These are phyloP conservation scores for Penicillium sp. DNA, from an alignment of 2,329 filamentous ascomycete species.

Conservation along the genomic window DNA sequence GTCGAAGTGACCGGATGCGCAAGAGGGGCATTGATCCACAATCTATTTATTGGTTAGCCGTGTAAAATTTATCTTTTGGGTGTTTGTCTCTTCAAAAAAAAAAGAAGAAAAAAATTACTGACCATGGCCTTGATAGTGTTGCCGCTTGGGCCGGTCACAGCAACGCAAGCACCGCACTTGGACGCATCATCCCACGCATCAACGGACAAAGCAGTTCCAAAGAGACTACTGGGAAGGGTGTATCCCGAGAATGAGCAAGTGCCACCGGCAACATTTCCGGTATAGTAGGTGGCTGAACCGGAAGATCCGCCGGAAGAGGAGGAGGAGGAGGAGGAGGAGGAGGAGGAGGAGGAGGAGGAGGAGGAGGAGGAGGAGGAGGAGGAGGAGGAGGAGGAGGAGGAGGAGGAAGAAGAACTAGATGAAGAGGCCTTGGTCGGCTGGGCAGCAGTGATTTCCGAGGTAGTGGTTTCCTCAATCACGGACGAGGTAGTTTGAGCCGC, in stretches of 20 bases:
- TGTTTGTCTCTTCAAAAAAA: background rate
- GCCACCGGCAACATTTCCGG: constrained; percentile 62
- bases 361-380: constrained; percentile 12
- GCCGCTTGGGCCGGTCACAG: constrained; percentile 56
- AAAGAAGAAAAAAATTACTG: too few relatives aligned
- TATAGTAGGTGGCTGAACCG: constrained; percentile 58
- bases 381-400: constrained; percentile 13
- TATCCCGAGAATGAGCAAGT: constrained; percentile 68
- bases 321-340: constrained; percentile 5
- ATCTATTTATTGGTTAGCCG: constrained; percentile 42
- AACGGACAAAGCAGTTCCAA: constrained; percentile 64
- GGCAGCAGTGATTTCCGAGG: background rate
- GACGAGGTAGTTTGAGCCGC: constrained; percentile 7
- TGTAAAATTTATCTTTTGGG: background rate
- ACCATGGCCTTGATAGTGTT: constrained; percentile 68
- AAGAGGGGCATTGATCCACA: constrained; percentile 62
- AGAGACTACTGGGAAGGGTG: constrained; percentile 61
- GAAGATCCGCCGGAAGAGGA: constrained; percentile 28
- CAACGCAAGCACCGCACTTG: constrained; percentile 66
- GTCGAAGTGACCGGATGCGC: constrained; percentile 59
- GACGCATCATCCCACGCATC: constrained; percentile 59
- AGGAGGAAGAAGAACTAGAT: background rate
- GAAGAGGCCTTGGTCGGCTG: constrained; percentile 5
- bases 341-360: too few relatives aligned
- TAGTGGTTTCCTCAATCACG: background rate